Base-by-base conservation (phyloP, 768 basidiomycete genomes). In the Serendipita sp. region DNA sequence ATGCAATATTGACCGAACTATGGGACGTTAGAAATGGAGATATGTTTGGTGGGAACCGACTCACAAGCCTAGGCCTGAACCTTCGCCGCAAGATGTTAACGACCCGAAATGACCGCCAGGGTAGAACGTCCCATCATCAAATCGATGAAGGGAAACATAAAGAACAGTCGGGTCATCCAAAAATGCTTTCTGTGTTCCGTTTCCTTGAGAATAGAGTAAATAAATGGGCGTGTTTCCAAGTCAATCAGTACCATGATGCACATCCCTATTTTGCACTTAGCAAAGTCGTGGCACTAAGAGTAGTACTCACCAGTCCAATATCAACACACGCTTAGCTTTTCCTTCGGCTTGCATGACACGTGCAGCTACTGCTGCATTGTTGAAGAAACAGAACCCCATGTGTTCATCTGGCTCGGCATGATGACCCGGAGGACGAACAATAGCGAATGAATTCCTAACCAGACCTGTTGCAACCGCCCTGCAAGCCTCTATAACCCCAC, bases 301-400 rank as follows among this genome's bases (percentile, higher is more conserved):
- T 34, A 44, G 8, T 46, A 76, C 86, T 68, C 71, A 96, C 95
- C 96, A 99, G 72, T 99, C 96, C 35, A 99, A 75, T 68, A 99
- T 97, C 67, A 99, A 71, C 13, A 97, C 85, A 71, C 81, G 89
- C 73, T 86, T 89, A 66, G 91, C 75, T 3, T 79, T 71, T 1
- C 88, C 87, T 64, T 78, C 69, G 67, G 86, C 76, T 72, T 90
- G 86, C 18, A 89, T 84, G 30, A 92, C 88, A 70, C 84, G 83
- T 18, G 91, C 82, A 0, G 94, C 94, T 15, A 99, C 89, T 0
- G 96, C 88, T 38, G 95, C 93, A 71, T 99, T 99, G 74, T 99
- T 99, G 77, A 93, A 96, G 78, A 99, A 96, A 75, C 96, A 98
- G 74, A 99, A 99, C 1, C 96, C 96, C 94, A 98, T 97, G 68